Percentiles rank a stretch among this genome's conserved stretches.
phyloP scores from a whole-genome alignment of 495 filamentous ascomycete genomes.

The Penicillium psychrofluorescens region DNA sequence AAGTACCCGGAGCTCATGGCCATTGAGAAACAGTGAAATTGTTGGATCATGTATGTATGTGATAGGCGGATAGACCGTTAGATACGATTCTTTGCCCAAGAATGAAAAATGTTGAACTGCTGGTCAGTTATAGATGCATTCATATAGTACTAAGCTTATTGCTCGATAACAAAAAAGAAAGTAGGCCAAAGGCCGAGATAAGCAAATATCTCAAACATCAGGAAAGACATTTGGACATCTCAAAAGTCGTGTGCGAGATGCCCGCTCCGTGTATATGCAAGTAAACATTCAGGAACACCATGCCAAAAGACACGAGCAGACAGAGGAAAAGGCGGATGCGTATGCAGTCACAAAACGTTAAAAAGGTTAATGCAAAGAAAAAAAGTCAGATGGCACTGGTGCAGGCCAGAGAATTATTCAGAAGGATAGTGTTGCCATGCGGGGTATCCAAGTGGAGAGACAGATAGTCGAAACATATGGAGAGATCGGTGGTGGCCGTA shows the following conservation, averaged over 20 bases:
- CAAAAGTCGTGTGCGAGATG: slow-evolving; percentile 18
- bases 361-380: not conserved
- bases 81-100: no score
- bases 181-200: no score
- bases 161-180: no score
- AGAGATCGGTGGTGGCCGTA: slow-evolving; percentile 1
- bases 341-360: not conserved
- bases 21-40: no score
- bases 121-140: no score
- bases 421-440: slow-evolving; percentile 16
- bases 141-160: no score
- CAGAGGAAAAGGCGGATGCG: not conserved
- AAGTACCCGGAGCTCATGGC: no score
- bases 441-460: slow-evolving; percentile 35
- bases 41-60: no score
- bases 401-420: not conserved
- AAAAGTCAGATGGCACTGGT: no score
- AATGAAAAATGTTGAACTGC: no score
- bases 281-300: not conserved
- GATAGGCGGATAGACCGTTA: no score
- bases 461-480: slow-evolving; percentile 21
- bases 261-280: slow-evolving; percentile 5
- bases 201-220: no score
- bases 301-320: not conserved
- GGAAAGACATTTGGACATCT: slow-evolving; percentile 10